Base-by-base conservation (phyloP, 2,329 filamentous ascomycete species). In the Aphanoascus verrucosus region DNA sequence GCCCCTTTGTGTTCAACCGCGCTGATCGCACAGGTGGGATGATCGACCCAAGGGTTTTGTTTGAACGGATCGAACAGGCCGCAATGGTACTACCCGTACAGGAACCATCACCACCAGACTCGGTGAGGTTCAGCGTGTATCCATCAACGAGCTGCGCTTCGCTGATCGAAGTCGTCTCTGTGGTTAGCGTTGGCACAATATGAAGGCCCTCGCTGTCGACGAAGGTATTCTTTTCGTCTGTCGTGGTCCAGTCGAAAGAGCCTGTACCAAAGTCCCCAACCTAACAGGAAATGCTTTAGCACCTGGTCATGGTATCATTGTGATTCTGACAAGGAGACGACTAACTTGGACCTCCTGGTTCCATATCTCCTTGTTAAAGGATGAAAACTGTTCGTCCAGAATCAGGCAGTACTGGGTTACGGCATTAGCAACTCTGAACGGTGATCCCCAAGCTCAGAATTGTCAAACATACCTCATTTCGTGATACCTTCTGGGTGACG, bases 161-260 rank as follows among this genome's bases (percentile, higher is more conserved):
- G 6, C 58, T 65, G 52, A 64, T 65, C 35, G 61, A 53, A 23
- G 67, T 67, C 11, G 62, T 63, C 51, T 65, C 59, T 34, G 59
- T 64, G 15, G 75, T 78, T 15, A 79, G 63, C 0, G 77, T 79
- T 6, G 76, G 77, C n/a, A 77, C 72, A 49, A 80, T 78, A 62
- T 78, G 76, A 40, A 79, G 68, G n/a, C 75, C 76, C 23, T 72
- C 64, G 0, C 59, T 63, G 59, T 77, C 73, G 35, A 73, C 66
- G 61, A 73, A 79, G 12, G 72, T 65, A 62, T 80, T 80, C 50
- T 61, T 63, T 0, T 64, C 56, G 57, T 77, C 74, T 2, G 63
- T 67, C 5, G 77, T 79, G 0, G 77, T 78, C 76, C 75, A 77
- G 66, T 79, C 77, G 60, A 79, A 79, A 35, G 72, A 68, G 14